Conservation (phyloP, 768 basidiomycete species). For the Fomitopsis pulvina region DNA sequence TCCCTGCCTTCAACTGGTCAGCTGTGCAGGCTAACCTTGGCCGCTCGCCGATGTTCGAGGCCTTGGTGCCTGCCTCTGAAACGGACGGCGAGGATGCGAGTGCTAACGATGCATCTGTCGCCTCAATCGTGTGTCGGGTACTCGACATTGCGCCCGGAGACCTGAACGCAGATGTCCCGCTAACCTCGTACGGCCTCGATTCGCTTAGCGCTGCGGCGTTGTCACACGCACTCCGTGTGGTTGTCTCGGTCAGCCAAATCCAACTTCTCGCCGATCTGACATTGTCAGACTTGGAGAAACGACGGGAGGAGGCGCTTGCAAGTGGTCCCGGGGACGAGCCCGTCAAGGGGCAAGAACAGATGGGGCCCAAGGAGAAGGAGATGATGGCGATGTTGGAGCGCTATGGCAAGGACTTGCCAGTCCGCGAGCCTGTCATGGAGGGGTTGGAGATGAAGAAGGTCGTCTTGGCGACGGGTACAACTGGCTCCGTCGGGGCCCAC, state of each 20-base stretch:
- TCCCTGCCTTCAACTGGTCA: slow-evolving; percentile 29
- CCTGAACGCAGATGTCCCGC: slow-evolving; percentile 29
- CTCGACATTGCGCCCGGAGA: slow-evolving; percentile 28
- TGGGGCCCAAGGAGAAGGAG: neutral
- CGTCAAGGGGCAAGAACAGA: neutral
- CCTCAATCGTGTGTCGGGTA: slow-evolving; percentile 12
- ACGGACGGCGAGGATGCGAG: neutral
- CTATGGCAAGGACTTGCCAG: neutral
- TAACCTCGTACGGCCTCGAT: slow-evolving; percentile 37
- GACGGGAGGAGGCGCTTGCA: neutral
- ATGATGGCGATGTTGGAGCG: neutral
- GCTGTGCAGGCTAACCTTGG: slow-evolving; percentile 19
- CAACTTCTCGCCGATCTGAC: slow-evolving; percentile 30
- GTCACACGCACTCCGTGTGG: slow-evolving; percentile 26
- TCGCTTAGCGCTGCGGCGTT: slow-evolving; percentile 33
- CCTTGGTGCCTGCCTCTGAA: slow-evolving; percentile 13
- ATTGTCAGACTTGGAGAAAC: slow-evolving; percentile 22
- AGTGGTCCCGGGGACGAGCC: neutral
- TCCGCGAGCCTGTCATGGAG: neutral
- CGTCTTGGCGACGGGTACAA: slow-evolving; percentile 26
- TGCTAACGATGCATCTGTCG: neutral
- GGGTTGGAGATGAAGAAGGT: neutral
- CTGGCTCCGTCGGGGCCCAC: slow-evolving; percentile 24
- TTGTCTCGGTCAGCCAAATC: slow-evolving; percentile 27
- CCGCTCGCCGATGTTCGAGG: slow-evolving; percentile 13